These are phyloP conservation scores for Botrytis aclada DNA, from an alignment of 2,329 filamentous ascomycete genomes.

Conservation along the genomic window DNA sequence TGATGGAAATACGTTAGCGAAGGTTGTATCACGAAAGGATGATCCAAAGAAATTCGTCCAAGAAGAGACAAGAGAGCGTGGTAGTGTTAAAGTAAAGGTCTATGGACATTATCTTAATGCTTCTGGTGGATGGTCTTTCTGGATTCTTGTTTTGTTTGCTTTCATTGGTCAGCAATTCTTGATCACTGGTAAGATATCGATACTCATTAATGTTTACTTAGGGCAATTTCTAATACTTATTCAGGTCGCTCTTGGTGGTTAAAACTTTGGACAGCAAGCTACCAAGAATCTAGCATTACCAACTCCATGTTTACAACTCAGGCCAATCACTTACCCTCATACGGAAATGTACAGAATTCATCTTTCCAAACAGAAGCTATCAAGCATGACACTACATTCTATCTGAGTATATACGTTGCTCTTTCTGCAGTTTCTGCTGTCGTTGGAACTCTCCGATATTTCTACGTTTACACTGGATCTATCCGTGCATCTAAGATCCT, in stretches of 20 bases:
- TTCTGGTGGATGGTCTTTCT: constrained; percentile 61
- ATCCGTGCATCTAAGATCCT: constrained; percentile 66
- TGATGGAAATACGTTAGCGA: constrained; percentile 47
- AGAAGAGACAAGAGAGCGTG: constrained; percentile 69
- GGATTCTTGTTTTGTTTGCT: constrained; percentile 51
- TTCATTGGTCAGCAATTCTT: constrained; percentile 56
- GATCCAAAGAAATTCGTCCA: constrained; percentile 68
- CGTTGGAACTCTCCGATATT: constrained; percentile 60
- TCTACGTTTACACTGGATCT: constrained; percentile 61
- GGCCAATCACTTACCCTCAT: constrained; percentile 14
- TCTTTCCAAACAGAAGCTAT: not conserved
- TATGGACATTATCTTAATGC: constrained; percentile 65
- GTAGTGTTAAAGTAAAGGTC: constrained; percentile 64
- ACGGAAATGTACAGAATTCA: constrained; percentile 2
- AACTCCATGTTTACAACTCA: constrained; percentile 44
- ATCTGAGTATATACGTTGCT: constrained; percentile 64
- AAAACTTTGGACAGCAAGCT: constrained; percentile 56
- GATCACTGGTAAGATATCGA: constrained; percentile 47
- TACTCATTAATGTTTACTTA: not conserved
- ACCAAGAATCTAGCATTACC: constrained; percentile 36
- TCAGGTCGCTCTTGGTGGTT: constrained; percentile 61
- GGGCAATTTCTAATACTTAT: constrained; percentile 6
- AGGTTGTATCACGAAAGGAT: constrained; percentile 48
- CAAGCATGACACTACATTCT: constrained; percentile 50
- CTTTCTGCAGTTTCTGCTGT: constrained; percentile 57